Evolutionary conservation across 2,329 filamentous ascomycete species (phyloP).

Genomic region (Teratosphaeria gauchensis): DNA sequence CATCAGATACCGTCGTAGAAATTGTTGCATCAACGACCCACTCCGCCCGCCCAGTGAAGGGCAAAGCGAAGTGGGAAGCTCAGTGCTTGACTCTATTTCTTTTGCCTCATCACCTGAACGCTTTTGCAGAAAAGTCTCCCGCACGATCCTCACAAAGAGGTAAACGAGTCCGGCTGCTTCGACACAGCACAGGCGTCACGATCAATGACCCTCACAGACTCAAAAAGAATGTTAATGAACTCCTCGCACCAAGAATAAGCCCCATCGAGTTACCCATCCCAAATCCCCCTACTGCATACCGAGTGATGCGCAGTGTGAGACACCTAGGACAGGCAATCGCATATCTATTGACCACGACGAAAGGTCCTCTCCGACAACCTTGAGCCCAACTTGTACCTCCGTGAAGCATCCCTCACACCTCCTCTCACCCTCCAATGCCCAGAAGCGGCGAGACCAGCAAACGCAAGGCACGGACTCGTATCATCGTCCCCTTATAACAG

Average conservation of each 20-base stretch:
- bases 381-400: slow-evolving; percentile 34
- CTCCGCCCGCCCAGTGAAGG: slow-evolving; percentile 24
- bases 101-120: slow-evolving; percentile 81
- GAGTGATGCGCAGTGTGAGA: slow-evolving; percentile 5
- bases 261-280: slow-evolving; percentile 93
- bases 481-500: slow-evolving; percentile 58
- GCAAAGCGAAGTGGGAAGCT: slow-evolving; percentile 39
- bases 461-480: slow-evolving; percentile 62
- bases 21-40: slow-evolving; percentile 17
- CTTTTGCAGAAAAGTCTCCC: slow-evolving; percentile 1
- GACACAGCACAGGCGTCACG: slow-evolving; percentile 47
- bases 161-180: slow-evolving; percentile 53
- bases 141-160: slow-evolving; percentile 14
- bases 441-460: slow-evolving; percentile 21
- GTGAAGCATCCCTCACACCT: slow-evolving; percentile 21
- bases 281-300: slow-evolving; percentile 16
- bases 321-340: slow-evolving; percentile 63
- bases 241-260: slow-evolving; percentile 99
- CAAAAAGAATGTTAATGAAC: slow-evolving; percentile 40
- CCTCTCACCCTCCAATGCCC: slow-evolving; percentile 26
- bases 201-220: slow-evolving; percentile 28
- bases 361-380: slow-evolving; percentile 49
- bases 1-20: slow-evolving; percentile 41
- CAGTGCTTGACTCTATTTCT: slow-evolving; percentile 99
- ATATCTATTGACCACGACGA: slow-evolving; percentile 97